phyloP scores from a whole-genome alignment of 345 rosid species.

The Brassica incana region DNA sequence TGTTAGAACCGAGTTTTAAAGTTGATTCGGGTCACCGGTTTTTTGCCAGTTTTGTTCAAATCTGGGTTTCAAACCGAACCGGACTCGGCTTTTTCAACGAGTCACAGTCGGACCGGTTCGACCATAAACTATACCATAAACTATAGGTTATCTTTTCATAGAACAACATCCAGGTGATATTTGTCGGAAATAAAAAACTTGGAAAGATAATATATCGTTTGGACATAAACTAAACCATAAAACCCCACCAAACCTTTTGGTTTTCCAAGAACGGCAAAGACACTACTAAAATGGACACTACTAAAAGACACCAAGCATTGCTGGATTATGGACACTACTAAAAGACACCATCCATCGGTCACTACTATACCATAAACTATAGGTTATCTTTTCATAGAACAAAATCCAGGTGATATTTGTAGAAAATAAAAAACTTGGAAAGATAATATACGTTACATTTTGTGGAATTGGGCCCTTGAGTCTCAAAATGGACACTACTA shows the following conservation, averaged over 20 bases:
- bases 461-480: background rate
- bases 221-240: background rate
- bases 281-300: background rate
- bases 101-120: no score
- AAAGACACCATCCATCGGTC: no score
- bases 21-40: no score
- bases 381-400: background rate
- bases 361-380: no score
- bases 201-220: background rate
- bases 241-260: conserved; percentile 18
- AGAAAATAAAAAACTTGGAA: background rate
- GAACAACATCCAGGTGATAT: background rate
- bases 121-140: no score
- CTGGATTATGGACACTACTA: background rate
- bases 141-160: background rate
- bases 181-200: background rate
- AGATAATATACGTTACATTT: background rate
- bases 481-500: conserved; percentile 15
- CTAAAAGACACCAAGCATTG: background rate
- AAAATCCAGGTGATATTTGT: background rate
- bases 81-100: no score
- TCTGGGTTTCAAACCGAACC: no score
- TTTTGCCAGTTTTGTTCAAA: no score
- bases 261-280: background rate
- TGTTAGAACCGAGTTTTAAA: no score